A percentile compares a stretch with the other conserved stretches of the same genome.
phyloP scores from a whole-genome alignment of 2,329 filamentous ascomycete species.

The Blastomyces gilchristii region DNA sequence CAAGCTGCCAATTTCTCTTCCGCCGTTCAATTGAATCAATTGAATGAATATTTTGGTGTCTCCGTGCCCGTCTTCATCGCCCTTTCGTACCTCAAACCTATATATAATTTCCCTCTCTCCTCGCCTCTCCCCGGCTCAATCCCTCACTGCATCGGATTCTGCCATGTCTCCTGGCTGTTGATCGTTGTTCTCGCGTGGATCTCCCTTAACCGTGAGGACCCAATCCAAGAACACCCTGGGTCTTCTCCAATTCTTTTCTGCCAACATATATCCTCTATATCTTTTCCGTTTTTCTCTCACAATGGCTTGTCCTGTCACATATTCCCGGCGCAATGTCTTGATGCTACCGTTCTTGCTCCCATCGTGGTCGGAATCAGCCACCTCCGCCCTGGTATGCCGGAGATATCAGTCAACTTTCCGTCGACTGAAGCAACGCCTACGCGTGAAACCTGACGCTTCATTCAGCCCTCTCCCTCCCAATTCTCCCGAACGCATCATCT shows the following conservation, averaged over 20 bases:
- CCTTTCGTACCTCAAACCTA: neutral
- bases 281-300: neutral
- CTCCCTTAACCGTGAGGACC: neutral
- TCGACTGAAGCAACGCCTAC: slow-evolving; percentile 41
- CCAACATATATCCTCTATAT: neutral
- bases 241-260: neutral
- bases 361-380: slow-evolving; percentile 25
- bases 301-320: slow-evolving; percentile 2
- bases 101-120: neutral
- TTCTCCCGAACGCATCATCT: slow-evolving; percentile 47
- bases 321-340: slow-evolving; percentile 24
- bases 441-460: slow-evolving; percentile 44
- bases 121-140: neutral
- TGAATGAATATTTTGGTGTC: neutral
- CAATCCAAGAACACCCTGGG: neutral
- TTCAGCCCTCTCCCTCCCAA: slow-evolving; percentile 33
- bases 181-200: neutral
- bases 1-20: neutral
- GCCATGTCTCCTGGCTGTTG: neutral
- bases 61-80: neutral
- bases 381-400: slow-evolving; percentile 23
- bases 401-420: slow-evolving; percentile 43
- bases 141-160: neutral
- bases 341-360: slow-evolving; percentile 33
- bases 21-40: neutral